Conservation (phyloP, 108 stramenopile species). For the Nitzschia sp. region DNA sequence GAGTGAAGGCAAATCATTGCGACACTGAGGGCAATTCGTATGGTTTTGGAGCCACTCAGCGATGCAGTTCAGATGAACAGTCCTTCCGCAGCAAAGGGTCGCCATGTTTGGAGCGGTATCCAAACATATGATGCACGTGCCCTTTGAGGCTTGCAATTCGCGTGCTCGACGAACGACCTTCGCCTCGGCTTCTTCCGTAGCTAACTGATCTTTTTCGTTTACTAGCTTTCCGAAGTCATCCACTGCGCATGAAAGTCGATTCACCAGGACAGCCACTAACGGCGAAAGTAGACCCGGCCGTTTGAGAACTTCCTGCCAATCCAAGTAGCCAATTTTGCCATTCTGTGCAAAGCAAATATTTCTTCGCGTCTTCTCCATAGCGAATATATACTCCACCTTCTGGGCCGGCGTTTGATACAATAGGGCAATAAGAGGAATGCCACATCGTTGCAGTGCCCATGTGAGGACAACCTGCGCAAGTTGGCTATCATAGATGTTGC, state of each 20-base stretch:
- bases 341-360: constrained; percentile 6
- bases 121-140: constrained; percentile 46
- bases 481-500: background rate
- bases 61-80: constrained; percentile 56
- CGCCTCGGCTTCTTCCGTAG: constrained; percentile 38
- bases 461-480: constrained; percentile 32
- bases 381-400: constrained; percentile 26
- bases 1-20: constrained; percentile 33
- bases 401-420: constrained; percentile 31
- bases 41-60: constrained; percentile 42
- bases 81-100: constrained; percentile 54
- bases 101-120: constrained; percentile 46
- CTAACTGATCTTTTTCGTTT: constrained; percentile 23
- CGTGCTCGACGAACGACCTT: constrained; percentile 31
- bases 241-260: constrained; percentile 21
- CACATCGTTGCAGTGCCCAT: constrained; percentile 34
- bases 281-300: constrained; percentile 23
- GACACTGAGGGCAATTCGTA: constrained; percentile 41
- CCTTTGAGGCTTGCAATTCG: constrained; percentile 39
- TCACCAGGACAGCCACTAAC: constrained; percentile 31
- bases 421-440: constrained; percentile 35
- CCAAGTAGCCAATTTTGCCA: background rate
- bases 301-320: background rate
- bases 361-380: constrained; percentile 19
- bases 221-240: constrained; percentile 22